phyloP scores from a whole-genome alignment of 1,284 basidiomycete species.

The Tausonia pullulans region DNA sequence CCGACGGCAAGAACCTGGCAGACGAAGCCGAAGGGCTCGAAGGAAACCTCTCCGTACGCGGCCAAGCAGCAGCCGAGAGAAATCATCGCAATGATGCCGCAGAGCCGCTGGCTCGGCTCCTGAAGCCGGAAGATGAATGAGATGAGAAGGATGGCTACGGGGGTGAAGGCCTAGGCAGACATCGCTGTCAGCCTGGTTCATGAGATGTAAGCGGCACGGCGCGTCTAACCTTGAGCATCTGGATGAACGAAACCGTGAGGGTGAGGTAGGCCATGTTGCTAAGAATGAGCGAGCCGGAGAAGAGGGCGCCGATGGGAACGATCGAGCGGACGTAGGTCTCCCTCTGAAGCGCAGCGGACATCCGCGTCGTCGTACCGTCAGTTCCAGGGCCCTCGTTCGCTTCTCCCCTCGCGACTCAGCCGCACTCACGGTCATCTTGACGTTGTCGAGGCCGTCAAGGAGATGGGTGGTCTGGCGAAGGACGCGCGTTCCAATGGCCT shows the following conservation, averaged over 20 bases:
- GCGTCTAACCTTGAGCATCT: constrained; percentile 79
- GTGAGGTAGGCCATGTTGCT: constrained; percentile 92
- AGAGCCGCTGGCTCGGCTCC: constrained; percentile 70
- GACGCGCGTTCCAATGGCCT: constrained; percentile 81
- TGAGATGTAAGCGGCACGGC: not conserved
- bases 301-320: constrained; percentile 83
- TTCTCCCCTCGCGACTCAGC: too few relatives aligned
- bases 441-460: constrained; percentile 78
- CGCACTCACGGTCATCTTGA: constrained; percentile 54
- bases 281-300: constrained; percentile 81
- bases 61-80: constrained; percentile 81
- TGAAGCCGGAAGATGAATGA: constrained; percentile 83
- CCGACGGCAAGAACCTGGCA: constrained; percentile 69
- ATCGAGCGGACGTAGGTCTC: constrained; percentile 78
- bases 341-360: constrained; percentile 31
- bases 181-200: not conserved
- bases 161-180: constrained; percentile 68
- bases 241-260: constrained; percentile 84
- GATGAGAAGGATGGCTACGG: constrained; percentile 89
- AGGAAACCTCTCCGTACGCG: constrained; percentile 73
- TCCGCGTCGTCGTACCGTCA: not conserved
- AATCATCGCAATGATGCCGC: constrained; percentile 81
- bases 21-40: constrained; percentile 77
- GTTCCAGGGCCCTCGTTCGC: constrained; percentile 6
- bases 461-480: constrained; percentile 78